Evolutionary conservation across 2,329 filamentous ascomycete genomes (phyloP).

Genomic region (Aspergillus bombycis): DNA sequence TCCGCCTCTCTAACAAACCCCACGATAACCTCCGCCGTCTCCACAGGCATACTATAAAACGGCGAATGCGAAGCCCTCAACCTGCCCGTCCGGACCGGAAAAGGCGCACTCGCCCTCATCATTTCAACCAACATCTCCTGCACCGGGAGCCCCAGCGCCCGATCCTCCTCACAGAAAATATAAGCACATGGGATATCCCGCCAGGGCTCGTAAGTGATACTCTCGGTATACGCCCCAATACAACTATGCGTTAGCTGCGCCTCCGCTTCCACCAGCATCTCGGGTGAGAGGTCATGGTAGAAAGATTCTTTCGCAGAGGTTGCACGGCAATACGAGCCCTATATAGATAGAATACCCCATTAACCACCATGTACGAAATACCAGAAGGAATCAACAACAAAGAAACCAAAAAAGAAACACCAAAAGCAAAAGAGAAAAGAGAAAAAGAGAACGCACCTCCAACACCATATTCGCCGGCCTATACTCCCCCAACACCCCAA

Average conservation of each 20-base stretch:
- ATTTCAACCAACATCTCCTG: slow-evolving; percentile 35
- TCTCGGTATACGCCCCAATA: slow-evolving; percentile 29
- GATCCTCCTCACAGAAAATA: slow-evolving; percentile 42
- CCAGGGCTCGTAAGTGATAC: slow-evolving; percentile 36
- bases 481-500: slow-evolving; percentile 30
- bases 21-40: slow-evolving; percentile 31
- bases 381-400: background rate
- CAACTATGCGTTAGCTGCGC: slow-evolving; percentile 28
- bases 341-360: background rate
- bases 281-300: slow-evolving; percentile 34
- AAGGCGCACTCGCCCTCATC: background rate
- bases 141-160: slow-evolving; percentile 30
- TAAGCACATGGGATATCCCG: slow-evolving; percentile 39
- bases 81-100: slow-evolving; percentile 14
- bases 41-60: slow-evolving; percentile 43
- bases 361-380: background rate
- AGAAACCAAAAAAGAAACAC: background rate
- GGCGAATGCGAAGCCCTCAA: slow-evolving; percentile 44
- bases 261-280: slow-evolving; percentile 29
- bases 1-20: background rate
- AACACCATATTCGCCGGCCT: slow-evolving; percentile 25
- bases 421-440: background rate
- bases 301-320: slow-evolving; percentile 18
- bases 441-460: slow-evolving; percentile 18
- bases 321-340: slow-evolving; percentile 22